Evolutionary conservation across 2,329 filamentous ascomycete species (phyloP).

Genomic region (Cadophora gregata): DNA sequence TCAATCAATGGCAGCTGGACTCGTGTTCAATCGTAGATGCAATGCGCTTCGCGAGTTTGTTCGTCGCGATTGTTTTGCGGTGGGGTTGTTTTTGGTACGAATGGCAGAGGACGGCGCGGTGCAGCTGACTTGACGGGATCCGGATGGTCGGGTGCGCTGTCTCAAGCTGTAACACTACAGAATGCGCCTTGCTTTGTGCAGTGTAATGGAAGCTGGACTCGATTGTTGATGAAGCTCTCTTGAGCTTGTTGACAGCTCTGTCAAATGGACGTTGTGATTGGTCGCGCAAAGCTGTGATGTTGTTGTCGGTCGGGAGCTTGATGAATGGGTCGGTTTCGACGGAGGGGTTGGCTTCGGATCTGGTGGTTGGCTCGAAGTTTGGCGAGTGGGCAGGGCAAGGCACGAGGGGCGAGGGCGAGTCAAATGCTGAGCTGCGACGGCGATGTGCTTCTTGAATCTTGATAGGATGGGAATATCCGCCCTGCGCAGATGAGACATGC

Average conservation of each 20-base stretch:
- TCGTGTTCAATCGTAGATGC: not conserved
- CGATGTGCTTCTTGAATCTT: slow-evolving; percentile 4
- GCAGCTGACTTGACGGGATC: slow-evolving; percentile 10
- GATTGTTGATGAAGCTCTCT: slow-evolving; percentile 13
- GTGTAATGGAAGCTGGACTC: not conserved
- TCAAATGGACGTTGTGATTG: slow-evolving; percentile 31
- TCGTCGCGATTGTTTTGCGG: not conserved
- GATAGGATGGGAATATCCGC: slow-evolving; percentile 7
- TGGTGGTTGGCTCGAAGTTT: slow-evolving; percentile 6
- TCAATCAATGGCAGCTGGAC: not conserved
- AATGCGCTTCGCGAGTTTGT: slow-evolving; percentile 4
- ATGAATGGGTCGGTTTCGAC: slow-evolving; percentile 8
- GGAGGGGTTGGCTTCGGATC: slow-evolving; percentile 4
- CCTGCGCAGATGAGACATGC: not conserved
- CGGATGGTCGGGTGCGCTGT: not conserved
- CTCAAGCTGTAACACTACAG: not conserved
- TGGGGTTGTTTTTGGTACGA: not conserved
- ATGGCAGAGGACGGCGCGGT: not conserved
- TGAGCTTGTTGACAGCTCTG: slow-evolving; percentile 34
- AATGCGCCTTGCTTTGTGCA: slow-evolving; percentile 3
- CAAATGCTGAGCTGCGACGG: not conserved
- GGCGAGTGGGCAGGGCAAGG: slow-evolving; percentile 5
- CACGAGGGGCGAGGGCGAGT: slow-evolving; percentile 6
- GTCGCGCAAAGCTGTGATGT: slow-evolving; percentile 25
- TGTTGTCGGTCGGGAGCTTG: slow-evolving; percentile 22